phyloP scores from a whole-genome alignment of 768 basidiomycete genomes.

The Amanita rubescens region DNA sequence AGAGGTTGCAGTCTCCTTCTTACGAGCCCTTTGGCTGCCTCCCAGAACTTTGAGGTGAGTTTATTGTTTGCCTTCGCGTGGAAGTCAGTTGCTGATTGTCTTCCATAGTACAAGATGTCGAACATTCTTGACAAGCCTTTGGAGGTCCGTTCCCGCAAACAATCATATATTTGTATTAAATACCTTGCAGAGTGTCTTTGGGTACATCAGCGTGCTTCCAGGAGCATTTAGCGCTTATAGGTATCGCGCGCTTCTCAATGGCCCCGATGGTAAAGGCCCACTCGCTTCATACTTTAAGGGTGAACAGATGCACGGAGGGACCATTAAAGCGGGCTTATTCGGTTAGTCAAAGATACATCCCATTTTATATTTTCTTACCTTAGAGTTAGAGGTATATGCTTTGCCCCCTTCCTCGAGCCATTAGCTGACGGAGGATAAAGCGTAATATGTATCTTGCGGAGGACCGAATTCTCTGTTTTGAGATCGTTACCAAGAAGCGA shows the following conservation, averaged over 20 bases:
- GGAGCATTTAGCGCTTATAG: constrained; percentile 91
- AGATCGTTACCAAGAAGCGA: constrained; percentile 84
- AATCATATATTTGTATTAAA: neutral
- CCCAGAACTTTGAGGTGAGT: constrained; percentile 86
- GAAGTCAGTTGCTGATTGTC: constrained; percentile 1
- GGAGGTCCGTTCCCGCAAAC: constrained; percentile 46
- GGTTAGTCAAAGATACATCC: constrained; percentile 23
- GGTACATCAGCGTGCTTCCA: constrained; percentile 82
- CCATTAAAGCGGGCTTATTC: constrained; percentile 62
- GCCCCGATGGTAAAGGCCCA: constrained; percentile 82
- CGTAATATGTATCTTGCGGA: constrained; percentile 92
- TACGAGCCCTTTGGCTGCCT: constrained; percentile 76
- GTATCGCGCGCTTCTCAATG: constrained; percentile 82
- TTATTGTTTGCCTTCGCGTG: neutral
- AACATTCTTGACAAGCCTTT: constrained; percentile 95
- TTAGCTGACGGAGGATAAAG: constrained; percentile 28
- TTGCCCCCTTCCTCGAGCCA: neutral
- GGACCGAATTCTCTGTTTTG: constrained; percentile 75
- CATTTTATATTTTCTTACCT: neutral
- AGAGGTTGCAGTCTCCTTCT: constrained; percentile 64
- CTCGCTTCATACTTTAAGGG: constrained; percentile 93
- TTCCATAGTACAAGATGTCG: constrained; percentile 80
- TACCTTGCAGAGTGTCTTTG: constrained; percentile 58
- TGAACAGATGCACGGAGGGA: constrained; percentile 72
- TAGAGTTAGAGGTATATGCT: constrained; percentile 3